Conservation (phyloP, 2,329 filamentous ascomycete species). For the Keithomyces neogunnii region DNA sequence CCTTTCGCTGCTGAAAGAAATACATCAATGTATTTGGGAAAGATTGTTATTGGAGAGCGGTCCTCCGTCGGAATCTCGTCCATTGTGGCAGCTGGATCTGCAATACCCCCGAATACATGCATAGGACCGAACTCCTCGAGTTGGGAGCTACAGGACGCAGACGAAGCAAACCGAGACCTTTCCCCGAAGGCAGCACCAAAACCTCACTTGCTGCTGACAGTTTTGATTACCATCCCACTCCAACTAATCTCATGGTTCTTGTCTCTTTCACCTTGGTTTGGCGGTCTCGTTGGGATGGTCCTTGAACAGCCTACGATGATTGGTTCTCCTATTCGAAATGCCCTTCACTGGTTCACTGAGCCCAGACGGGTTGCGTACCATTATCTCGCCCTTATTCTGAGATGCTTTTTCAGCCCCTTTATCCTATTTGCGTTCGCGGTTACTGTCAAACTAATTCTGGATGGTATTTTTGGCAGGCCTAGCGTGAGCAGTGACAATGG, state of each 20-base stretch:
- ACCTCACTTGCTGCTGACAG: slow-evolving; percentile 35
- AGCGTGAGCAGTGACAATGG: slow-evolving; percentile 11
- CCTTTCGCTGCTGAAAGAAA: slow-evolving; percentile 49
- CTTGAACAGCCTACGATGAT: slow-evolving; percentile 22
- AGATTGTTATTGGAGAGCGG: slow-evolving; percentile 39
- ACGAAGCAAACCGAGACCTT: slow-evolving; percentile 38
- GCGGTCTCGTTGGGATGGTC: slow-evolving; percentile 36
- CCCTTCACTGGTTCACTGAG: slow-evolving; percentile 41
- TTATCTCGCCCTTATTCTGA: slow-evolving; percentile 37
- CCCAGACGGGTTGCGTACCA: slow-evolving; percentile 38
- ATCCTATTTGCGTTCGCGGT: slow-evolving; percentile 35
- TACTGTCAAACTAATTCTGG: slow-evolving; percentile 30
- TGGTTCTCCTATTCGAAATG: slow-evolving; percentile 28
- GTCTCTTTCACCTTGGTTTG: slow-evolving; percentile 36
- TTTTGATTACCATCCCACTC: slow-evolving; percentile 35
- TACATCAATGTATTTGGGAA: slow-evolving; percentile 47
- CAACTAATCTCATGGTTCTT: slow-evolving; percentile 29
- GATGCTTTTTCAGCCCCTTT: slow-evolving; percentile 31
- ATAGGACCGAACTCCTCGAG: slow-evolving; percentile 50
- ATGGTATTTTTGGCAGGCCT: slow-evolving; percentile 29
- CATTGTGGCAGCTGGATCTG: slow-evolving; percentile 41
- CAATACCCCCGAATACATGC: slow-evolving; percentile 38
- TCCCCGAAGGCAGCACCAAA: slow-evolving; percentile 26
- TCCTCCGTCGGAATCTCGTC: slow-evolving; percentile 38
- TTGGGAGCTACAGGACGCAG: slow-evolving; percentile 41